These are phyloP conservation scores for Diaporthe humulicola DNA, from an alignment of 2,329 filamentous ascomycete genomes.

Conservation along the genomic window DNA sequence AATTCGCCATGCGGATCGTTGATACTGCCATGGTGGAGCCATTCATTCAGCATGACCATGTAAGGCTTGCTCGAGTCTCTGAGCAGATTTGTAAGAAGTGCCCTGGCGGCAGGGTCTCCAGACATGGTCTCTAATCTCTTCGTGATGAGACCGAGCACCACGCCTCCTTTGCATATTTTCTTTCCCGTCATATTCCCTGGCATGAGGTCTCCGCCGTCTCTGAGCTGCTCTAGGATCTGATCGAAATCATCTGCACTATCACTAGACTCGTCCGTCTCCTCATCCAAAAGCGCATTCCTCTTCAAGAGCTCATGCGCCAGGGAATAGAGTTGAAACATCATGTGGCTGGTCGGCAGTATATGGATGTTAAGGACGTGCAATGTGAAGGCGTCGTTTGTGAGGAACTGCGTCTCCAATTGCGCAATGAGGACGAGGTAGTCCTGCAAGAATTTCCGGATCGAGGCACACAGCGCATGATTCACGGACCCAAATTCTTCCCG, in stretches of 20 bases:
- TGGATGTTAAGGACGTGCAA: conserved; percentile 94
- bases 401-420: conserved; percentile 91
- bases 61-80: conserved; percentile 93
- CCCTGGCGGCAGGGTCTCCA: conserved; percentile 89
- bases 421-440: conserved; percentile 95
- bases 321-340: conserved; percentile 90
- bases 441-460: conserved; percentile 89
- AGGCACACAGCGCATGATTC: conserved; percentile 96
- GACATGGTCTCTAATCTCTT: conserved; percentile 89
- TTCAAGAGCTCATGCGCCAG: conserved; percentile 89
- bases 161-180: conserved; percentile 96
- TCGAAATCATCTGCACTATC: conserved; percentile 89
- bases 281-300: conserved; percentile 88
- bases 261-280: conserved; percentile 78
- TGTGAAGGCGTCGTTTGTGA: conserved; percentile 91
- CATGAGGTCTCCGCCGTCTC: conserved; percentile 86
- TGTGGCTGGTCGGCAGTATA: conserved; percentile 89
- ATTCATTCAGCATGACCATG: conserved; percentile 98
- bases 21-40: conserved; percentile 96
- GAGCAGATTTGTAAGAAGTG: conserved; percentile 83
- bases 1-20: conserved; percentile 96
- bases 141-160: conserved; percentile 90
- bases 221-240: conserved; percentile 90
- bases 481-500: conserved; percentile 93
- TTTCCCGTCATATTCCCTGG: conserved; percentile 85